Evolutionary conservation across 2,329 filamentous ascomycete species (phyloP), one percentile per base, ranked within the genome.

Genomic region (Botryotinia convoluta): DNA sequence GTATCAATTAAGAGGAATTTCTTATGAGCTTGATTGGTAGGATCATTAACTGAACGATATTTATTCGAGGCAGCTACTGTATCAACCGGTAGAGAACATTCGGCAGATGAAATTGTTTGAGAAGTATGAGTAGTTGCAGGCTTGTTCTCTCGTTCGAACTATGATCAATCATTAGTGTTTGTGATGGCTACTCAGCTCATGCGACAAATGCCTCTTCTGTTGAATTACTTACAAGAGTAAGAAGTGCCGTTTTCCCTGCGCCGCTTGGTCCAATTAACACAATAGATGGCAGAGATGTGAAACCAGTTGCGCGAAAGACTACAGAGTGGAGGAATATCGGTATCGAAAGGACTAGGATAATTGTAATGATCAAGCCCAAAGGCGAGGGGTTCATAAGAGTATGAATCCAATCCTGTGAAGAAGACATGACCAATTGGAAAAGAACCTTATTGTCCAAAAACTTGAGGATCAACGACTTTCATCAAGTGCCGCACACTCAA

Each of bases 1-100:
- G 95, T 98, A 84, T 99, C 96, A 80, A 93, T 84, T 48, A 98
- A 85, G 59, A 92, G 85, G 81, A 96, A 93, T 81, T 90, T 92
- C 76, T 88, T 90, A 80, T 92, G 90, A 4, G 82, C 78, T 75
- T 85, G 82, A 67, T 83, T 83, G 16, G 89, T 86, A 37, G 88
- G 87, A 80, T 93, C 91, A 79, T 91, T 89, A 39, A 85, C 83
- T 61, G 89, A 91, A 76, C 91, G 89, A 82, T 89, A 93, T 78
- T 87, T 86, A 73, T 90, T 87, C 42, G 89, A 90, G 35, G 84
- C 84, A 16, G 89, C 84, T 14, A 84, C 82, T 20, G 86, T 83
- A 20, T 83, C 82, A 32, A 85, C 80, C 29, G 89, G 88, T 16
- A 92, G 86, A 63, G 84, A 83, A 81, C 88, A 86, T 77, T 86